These are phyloP conservation scores for Sugiyamaella qingdaonensis DNA, from an alignment of 805 yeast species.

Conservation along the genomic window DNA sequence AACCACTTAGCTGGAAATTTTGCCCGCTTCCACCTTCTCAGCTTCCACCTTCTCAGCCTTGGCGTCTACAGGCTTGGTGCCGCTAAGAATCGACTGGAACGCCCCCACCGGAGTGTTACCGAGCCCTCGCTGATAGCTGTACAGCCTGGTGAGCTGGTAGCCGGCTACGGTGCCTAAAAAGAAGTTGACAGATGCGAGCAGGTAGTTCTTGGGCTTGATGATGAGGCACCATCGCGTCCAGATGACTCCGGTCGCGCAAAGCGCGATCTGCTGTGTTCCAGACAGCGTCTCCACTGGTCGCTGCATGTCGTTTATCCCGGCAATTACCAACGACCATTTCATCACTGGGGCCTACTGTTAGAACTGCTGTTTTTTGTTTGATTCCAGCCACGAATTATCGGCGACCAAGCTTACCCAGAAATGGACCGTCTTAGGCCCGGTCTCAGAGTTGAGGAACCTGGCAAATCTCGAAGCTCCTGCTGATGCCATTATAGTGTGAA, in stretches of 20 bases:
- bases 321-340: slow-evolving; percentile 85
- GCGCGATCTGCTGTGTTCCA: slow-evolving; percentile 84
- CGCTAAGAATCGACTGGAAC: slow-evolving; percentile 54
- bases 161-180: slow-evolving; percentile 90
- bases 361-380: slow-evolving; percentile 11
- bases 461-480: slow-evolving; percentile 41
- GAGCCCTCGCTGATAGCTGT: slow-evolving; percentile 53
- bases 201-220: slow-evolving; percentile 78
- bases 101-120: slow-evolving; percentile 65
- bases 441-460: slow-evolving; percentile 73
- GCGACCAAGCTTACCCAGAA: slow-evolving; percentile 68
- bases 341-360: slow-evolving; percentile 17
- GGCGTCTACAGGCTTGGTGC: slow-evolving; percentile 27
- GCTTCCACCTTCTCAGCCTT: background rate
- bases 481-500: slow-evolving; percentile 12
- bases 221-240: slow-evolving; percentile 99
- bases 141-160: slow-evolving; percentile 70
- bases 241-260: slow-evolving; percentile 85
- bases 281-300: slow-evolving; percentile 91
- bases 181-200: slow-evolving; percentile 90
- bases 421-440: slow-evolving; percentile 97
- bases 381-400: background rate
- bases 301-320: slow-evolving; percentile 79
- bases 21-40: background rate
- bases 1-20: background rate